Percentiles rank a stretch among this genome's conserved stretches.
These are phyloP conservation scores for Aureobasidium uvarum DNA, from an alignment of 2,329 filamentous ascomycete species.

Conservation along the genomic window DNA sequence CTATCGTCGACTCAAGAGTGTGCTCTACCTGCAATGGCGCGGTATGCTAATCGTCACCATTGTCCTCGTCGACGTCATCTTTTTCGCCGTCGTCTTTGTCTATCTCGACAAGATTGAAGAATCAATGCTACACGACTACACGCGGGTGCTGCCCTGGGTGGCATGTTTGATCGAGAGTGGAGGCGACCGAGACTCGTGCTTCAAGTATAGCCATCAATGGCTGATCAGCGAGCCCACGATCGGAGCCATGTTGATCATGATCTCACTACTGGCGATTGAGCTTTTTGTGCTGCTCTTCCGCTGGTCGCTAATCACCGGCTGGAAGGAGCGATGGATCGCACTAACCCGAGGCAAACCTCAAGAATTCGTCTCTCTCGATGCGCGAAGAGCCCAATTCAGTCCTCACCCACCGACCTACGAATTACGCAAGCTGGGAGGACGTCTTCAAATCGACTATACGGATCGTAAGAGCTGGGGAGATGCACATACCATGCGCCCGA, in stretches of 20 bases:
- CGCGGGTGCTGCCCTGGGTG: constrained; percentile 64
- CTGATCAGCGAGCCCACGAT: constrained; percentile 75
- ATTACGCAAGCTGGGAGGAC: background rate
- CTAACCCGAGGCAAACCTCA: constrained; percentile 51
- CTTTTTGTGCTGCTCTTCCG: constrained; percentile 77
- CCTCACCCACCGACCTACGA: constrained; percentile 16
- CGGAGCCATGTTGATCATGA: constrained; percentile 74
- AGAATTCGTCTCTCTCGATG: constrained; percentile 89
- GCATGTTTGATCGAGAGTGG: constrained; percentile 61
- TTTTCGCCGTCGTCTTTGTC: constrained; percentile 89
- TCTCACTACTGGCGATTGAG: constrained; percentile 81
- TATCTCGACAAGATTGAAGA: constrained; percentile 74
- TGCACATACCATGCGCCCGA: background rate
- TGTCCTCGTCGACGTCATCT: constrained; percentile 87
- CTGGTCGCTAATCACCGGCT: constrained; percentile 80
- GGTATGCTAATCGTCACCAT: constrained; percentile 87
- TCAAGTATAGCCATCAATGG: constrained; percentile 58
- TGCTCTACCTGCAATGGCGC: constrained; percentile 90
- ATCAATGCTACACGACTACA: constrained; percentile 54
- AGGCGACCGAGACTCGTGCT: constrained; percentile 66
- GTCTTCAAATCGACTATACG: background rate
- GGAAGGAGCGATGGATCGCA: constrained; percentile 63
- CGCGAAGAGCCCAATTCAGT: constrained; percentile 37
- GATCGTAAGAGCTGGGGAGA: constrained; percentile 10
- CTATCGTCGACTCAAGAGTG: constrained; percentile 79